Conservation (phyloP, 2,329 filamentous ascomycete genomes). For the Xylaria sp. region DNA sequence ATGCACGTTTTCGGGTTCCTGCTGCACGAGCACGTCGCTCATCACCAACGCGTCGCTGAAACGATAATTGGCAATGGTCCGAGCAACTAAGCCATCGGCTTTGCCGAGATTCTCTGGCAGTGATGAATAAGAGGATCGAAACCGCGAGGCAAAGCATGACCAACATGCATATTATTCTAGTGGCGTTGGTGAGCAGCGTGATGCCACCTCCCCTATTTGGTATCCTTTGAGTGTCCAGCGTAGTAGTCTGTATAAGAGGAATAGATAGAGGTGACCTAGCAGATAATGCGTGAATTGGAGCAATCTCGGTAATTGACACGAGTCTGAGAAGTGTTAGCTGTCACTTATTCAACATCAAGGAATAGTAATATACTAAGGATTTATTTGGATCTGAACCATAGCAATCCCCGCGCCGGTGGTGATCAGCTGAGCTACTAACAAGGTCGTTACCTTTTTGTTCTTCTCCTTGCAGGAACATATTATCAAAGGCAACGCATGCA, state of each 20-base stretch:
- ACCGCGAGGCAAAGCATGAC: background rate
- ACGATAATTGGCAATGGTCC: background rate
- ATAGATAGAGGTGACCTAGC: background rate
- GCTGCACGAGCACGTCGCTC: background rate
- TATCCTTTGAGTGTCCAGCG: background rate
- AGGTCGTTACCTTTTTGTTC: too few relatives aligned
- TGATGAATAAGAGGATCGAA: too few relatives aligned
- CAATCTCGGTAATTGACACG: too few relatives aligned
- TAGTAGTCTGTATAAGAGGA: background rate
- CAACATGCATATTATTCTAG: background rate
- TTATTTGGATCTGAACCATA: too few relatives aligned
- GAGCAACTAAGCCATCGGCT: background rate
- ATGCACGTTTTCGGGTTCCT: background rate
- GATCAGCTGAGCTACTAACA: too few relatives aligned
- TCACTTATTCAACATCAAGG: too few relatives aligned
- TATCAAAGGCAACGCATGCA: too few relatives aligned
- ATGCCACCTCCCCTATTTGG: background rate
- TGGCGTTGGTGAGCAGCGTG: background rate
- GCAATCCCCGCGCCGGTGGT: too few relatives aligned
- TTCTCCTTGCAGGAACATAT: too few relatives aligned
- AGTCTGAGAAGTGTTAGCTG: too few relatives aligned
- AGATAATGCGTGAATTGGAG: too few relatives aligned
- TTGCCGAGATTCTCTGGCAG: background rate
- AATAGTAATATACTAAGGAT: too few relatives aligned
- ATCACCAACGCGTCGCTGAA: background rate